These are phyloP conservation scores for Penicillium olsonii DNA, from an alignment of 2,329 filamentous ascomycete species.

Conservation along the genomic window DNA sequence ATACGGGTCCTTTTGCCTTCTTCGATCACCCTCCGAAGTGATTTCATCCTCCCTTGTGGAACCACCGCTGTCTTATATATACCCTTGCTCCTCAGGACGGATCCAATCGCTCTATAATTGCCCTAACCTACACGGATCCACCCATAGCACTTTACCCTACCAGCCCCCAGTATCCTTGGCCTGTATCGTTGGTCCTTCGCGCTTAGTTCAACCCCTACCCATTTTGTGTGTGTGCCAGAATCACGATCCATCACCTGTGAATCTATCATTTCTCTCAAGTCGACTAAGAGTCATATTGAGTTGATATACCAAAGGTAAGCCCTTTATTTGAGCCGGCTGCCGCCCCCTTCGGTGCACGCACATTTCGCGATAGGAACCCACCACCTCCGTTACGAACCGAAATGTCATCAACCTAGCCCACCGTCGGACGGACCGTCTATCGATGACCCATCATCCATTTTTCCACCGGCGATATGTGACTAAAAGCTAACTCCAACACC, in stretches of 20 bases:
- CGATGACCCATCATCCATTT: too few relatives aligned
- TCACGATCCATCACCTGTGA: slow-evolving; percentile 5
- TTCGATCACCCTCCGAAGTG: slow-evolving; percentile 12
- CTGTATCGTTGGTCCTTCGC: background rate
- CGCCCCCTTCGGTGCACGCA: background rate
- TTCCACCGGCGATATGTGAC: too few relatives aligned
- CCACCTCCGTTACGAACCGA: background rate
- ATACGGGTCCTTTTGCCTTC: slow-evolving; percentile 14
- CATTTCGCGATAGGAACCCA: background rate
- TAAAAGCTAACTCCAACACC: slow-evolving; percentile 6
- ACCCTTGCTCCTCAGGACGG: slow-evolving; percentile 3
- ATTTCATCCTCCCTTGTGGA: slow-evolving; percentile 17
- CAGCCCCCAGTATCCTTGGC: slow-evolving; percentile 4
- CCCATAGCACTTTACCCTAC: slow-evolving; percentile 13
- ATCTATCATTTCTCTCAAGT: background rate
- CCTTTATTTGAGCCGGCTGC: background rate
- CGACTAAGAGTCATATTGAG: background rate
- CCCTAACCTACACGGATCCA: slow-evolving; percentile 14
- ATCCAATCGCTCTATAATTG: slow-evolving; percentile 2
- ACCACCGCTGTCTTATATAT: slow-evolving; percentile 13
- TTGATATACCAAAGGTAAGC: slow-evolving; percentile 14
- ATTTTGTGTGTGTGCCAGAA: background rate
- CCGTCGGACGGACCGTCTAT: too few relatives aligned
- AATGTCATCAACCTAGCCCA: background rate
- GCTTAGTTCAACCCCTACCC: slow-evolving; percentile 3